Evolutionary conservation across 345 rosid genomes (phyloP), one percentile per base, ranked within the genome.

Genomic region (Dipteronia sinensis): DNA sequence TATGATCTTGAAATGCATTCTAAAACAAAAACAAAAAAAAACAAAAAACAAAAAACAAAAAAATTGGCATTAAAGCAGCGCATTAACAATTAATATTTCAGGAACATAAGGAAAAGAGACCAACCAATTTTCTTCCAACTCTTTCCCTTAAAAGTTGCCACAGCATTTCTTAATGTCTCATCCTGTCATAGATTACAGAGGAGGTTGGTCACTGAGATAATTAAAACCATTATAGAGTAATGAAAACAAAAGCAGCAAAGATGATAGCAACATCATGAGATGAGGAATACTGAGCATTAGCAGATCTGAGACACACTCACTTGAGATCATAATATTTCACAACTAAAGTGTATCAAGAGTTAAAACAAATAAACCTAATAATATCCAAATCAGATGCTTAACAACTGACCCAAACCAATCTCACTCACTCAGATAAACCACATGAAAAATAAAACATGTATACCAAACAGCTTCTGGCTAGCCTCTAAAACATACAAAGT

Each of bases 101-200:
- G 63, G 65, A 72, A 58, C 66, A 59, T 65, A 17, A 27, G 74
- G 77, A 56, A 66, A 76, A 74, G 79, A 78, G 51, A 56, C 67
- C 53, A 70, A 88, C 99, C 99, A 72, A 94, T 91, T 84, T 89
- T 94, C 85, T 92, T 96, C 98, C 98, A 94, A 83, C 86, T 88
- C 85, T 92, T 96, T 79, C 94, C 98, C 58, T 88, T 91, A 77
- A 65, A 88, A 53, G 80, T 82, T 65, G 87, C 86, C 80, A 94
- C 97, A 63, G 99, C 99, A 78, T 67, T 87, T 82, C 92, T 86
- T 83, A 94, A 83, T 62, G 90, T 92, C 86, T 94, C 98, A 82
- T 96, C 98, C 99, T 94, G 92, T 51, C 84, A 27, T 51, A 38
- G 27, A 67, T 75, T 22, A 51, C 63, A 44, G 17, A 44, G 6